phyloP scores from a whole-genome alignment of 2,329 filamentous ascomycete species.

The Epichloe typhina region DNA sequence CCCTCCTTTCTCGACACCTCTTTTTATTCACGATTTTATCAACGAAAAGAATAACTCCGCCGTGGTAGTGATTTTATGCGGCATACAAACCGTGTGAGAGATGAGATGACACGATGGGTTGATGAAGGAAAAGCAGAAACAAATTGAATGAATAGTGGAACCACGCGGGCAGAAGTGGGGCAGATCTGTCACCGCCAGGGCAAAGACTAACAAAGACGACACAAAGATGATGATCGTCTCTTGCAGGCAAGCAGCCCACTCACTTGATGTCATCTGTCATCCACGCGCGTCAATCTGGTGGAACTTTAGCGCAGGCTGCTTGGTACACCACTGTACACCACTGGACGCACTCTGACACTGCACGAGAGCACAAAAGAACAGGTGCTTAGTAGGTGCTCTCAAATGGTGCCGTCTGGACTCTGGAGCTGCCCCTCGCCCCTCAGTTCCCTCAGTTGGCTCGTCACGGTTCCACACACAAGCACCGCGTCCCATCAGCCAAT shows the following conservation, averaged over 20 bases:
- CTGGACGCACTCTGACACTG: too few species aligned
- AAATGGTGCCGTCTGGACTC: too few species aligned
- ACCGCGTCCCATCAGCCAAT: slow-evolving; percentile 21
- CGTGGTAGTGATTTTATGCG: not conserved
- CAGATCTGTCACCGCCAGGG: not conserved
- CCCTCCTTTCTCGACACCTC: not conserved
- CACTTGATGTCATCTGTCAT: too few species aligned
- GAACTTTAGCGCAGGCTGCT: too few species aligned
- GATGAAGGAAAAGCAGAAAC: not conserved
- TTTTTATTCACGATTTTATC: too few species aligned
- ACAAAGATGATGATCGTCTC: too few species aligned
- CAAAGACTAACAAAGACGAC: not conserved
- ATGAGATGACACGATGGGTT: not conserved
- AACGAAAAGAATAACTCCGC: not conserved
- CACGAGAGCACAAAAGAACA: too few species aligned
- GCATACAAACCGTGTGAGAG: not conserved
- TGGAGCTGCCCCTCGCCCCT: slow-evolving; percentile 3
- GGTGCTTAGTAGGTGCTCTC: too few species aligned
- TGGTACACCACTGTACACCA: too few species aligned
- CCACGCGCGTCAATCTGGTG: too few species aligned
- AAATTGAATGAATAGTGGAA: not conserved
- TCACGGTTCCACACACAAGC: slow-evolving; percentile 25
- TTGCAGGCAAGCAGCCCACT: too few species aligned
- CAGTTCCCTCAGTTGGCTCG: slow-evolving; percentile 4
- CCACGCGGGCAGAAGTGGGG: not conserved